Evolutionary conservation across 345 rosid genomes (phyloP), one percentile per base, ranked within the genome.

Genomic region (Sapria himalayana): DNA sequence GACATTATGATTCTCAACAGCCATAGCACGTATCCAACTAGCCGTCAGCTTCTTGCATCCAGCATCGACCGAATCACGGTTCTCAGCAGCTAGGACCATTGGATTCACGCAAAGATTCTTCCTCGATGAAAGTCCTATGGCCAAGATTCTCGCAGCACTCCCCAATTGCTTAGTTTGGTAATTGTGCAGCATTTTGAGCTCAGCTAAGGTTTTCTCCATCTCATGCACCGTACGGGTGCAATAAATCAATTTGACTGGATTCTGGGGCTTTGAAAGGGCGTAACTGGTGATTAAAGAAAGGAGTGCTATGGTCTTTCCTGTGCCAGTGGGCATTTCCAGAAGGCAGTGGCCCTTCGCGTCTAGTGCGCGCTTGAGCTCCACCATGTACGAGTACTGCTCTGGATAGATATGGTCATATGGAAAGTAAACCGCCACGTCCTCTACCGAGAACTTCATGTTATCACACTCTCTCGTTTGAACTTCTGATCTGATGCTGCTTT

Each of bases 311-410:
- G 98, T 89, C 67, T 89, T 89, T 2, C 93, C 98, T 7, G 95
- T 89, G 37, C 98, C 98, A 0, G 98, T 89, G 9, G 98, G 95
- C 98, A 89, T 89, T 64, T 89, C 98, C 13, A 89, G 75, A 43
- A 89, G 95, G 59, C 98, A 89, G 58, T 89, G 98, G 16, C 98
- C 98, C 41, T 76, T 77, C 29, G 98, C 95, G 19, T 89, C 98
- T 19, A 89, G 69, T 38, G 92, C 72, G 5, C 95, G 92, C 57
- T 89, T 89, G 11, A 82, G 73, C 57, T 89, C 98, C 43, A 89
- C 51, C 98, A 89, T 79, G 72, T 89, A 82, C 4, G 78, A 49
- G 55, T 89, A 77, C 32, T 89, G 95, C 52, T 89, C 95, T 2
- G 95, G 98, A 44, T 89, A 89, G 46, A 89, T 89, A 63, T 77